Percentiles rank a stretch among this genome's conserved stretches.
Evolutionary conservation across 768 basidiomycete species (phyloP).

Genomic region (Serpula lacrymans): DNA sequence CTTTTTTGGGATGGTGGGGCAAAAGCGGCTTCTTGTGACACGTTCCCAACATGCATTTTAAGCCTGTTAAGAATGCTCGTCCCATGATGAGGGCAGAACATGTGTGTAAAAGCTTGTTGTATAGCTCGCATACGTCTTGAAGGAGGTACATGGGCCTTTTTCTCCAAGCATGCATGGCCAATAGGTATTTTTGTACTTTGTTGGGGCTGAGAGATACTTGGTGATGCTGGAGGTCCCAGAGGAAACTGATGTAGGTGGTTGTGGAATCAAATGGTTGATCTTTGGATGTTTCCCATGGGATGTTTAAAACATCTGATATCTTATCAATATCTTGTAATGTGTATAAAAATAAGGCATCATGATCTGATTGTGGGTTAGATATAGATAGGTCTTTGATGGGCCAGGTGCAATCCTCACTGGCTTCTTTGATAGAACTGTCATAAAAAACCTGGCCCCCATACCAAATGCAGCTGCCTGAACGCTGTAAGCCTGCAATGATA

Average conservation of each 20-base stretch:
- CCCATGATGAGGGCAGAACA: constrained; percentile 28
- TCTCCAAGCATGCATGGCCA: constrained; percentile 25
- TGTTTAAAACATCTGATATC: constrained; percentile 27
- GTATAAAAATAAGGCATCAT: constrained; percentile 21
- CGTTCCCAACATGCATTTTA: constrained; percentile 33
- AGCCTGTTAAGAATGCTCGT: constrained; percentile 36
- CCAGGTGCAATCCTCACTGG: constrained; percentile 26
- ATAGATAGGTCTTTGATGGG: constrained; percentile 19
- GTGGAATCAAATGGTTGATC: constrained; percentile 17
- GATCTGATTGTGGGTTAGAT: constrained; percentile 12
- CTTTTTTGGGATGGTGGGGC: constrained; percentile 16
- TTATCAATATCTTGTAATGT: constrained; percentile 32
- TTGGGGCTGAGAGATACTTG: constrained; percentile 17
- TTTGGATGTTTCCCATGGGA: constrained; percentile 29
- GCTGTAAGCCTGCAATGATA: too few species aligned
- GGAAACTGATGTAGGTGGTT: constrained; percentile 26
- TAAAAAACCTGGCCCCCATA: constrained; percentile 22
- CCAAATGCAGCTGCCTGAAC: too few species aligned
- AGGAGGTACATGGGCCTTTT: constrained; percentile 20
- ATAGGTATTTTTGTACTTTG: constrained; percentile 27
- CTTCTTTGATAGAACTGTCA: constrained; percentile 20
- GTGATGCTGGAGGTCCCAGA: constrained; percentile 25
- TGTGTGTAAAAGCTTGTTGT: constrained; percentile 40
- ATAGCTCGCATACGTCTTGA: constrained; percentile 33
- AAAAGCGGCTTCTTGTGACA: constrained; percentile 27